Conservation (phyloP, 2,329 filamentous ascomycete species). For the Aspergillus ruber region DNA sequence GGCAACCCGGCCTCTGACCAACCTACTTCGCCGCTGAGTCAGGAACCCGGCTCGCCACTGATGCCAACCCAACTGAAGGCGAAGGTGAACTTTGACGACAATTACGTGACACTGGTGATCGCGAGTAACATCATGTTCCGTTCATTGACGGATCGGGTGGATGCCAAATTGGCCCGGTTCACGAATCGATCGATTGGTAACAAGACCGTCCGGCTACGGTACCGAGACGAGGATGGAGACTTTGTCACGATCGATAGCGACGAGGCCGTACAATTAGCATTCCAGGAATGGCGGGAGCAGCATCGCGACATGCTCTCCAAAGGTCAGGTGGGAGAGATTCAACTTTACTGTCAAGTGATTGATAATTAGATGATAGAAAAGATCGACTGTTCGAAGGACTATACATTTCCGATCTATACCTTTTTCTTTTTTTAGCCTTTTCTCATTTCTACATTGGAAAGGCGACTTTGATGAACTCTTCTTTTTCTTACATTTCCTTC, state of each 20-base stretch:
- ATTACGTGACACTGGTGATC: slow-evolving; percentile 92
- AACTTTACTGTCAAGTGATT: slow-evolving; percentile 68
- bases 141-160: slow-evolving; percentile 88
- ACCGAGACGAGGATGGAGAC: slow-evolving; percentile 86
- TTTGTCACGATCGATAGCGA: slow-evolving; percentile 91
- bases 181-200: slow-evolving; percentile 77
- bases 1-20: slow-evolving; percentile 22
- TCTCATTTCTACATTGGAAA: slow-evolving; percentile 7
- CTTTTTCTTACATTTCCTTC: slow-evolving; percentile 7
- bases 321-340: slow-evolving; percentile 79
- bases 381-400: slow-evolving; percentile 15
- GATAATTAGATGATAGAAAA: slow-evolving; percentile 21
- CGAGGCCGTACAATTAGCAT: slow-evolving; percentile 92
- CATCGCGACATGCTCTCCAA: slow-evolving; percentile 54
- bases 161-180: slow-evolving; percentile 84
- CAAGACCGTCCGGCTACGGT: slow-evolving; percentile 78
- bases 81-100: slow-evolving; percentile 86
- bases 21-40: slow-evolving; percentile 27
- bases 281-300: slow-evolving; percentile 86
- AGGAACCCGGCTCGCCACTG: slow-evolving; percentile 33
- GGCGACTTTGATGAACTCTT: neutral
- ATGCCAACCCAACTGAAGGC: slow-evolving; percentile 81
- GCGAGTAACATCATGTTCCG: slow-evolving; percentile 93
- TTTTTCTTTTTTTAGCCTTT: slow-evolving; percentile 1
- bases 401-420: neutral